Percentiles rank a stretch among this genome's conserved stretches.
phyloP scores from a whole-genome alignment of 1,284 basidiomycete species.

The Cryptococcus sp. region DNA sequence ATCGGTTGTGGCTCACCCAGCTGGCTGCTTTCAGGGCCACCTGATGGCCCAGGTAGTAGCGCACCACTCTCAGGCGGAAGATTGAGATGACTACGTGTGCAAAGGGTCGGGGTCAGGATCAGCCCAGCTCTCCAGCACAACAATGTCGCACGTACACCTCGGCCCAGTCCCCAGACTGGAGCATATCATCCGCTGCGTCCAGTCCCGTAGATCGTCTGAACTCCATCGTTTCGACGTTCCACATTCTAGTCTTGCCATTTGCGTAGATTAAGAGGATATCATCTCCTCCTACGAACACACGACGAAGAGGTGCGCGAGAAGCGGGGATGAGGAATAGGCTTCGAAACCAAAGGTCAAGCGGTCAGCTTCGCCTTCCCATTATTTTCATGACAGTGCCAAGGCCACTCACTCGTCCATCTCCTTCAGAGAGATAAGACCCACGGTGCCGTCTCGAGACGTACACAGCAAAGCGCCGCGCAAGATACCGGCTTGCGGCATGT shows the following conservation, averaged over 20 bases:
- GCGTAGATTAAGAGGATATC: slow-evolving; percentile 77
- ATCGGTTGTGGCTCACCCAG: slow-evolving; percentile 7
- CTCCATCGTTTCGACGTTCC: slow-evolving; percentile 83
- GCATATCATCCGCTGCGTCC: slow-evolving; percentile 74
- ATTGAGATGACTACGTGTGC: background rate
- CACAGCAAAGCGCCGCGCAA: slow-evolving; percentile 72
- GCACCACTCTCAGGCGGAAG: background rate
- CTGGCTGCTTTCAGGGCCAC: background rate
- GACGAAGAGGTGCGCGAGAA: slow-evolving; percentile 64
- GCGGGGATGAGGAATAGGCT: slow-evolving; percentile 80
- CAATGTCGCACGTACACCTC: slow-evolving; percentile 56
- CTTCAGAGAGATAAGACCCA: slow-evolving; percentile 75
- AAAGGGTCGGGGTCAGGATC: background rate
- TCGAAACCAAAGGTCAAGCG: slow-evolving; percentile 8
- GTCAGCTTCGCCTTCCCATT: slow-evolving; percentile 5
- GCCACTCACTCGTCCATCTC: slow-evolving; percentile 69
- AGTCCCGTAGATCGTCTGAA: slow-evolving; percentile 78
- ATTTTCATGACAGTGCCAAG: background rate
- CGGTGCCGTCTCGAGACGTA: slow-evolving; percentile 74
- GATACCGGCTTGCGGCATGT: slow-evolving; percentile 55
- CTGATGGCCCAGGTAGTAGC: background rate
- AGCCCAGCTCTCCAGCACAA: background rate
- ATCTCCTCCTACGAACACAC: slow-evolving; percentile 68
- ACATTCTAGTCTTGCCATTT: slow-evolving; percentile 76
- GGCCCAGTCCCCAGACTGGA: slow-evolving; percentile 70